Evolutionary conservation across 192 early-diverging fungal genomes (phyloP), one percentile per base, ranked within the genome.

Genomic region (Irineochytrium annulatum): DNA sequence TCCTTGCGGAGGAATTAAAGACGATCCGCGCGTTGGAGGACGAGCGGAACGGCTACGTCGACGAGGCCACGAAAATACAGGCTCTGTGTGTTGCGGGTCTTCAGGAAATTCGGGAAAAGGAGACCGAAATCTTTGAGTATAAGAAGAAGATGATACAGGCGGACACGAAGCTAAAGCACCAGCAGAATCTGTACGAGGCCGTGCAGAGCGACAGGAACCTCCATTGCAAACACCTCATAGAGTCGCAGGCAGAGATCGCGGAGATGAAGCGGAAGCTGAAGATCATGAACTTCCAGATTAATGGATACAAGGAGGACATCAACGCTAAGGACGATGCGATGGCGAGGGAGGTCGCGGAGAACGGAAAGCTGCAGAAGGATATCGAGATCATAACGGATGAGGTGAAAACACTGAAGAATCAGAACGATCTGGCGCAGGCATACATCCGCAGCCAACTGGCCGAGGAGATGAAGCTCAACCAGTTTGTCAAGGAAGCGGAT

Each of bases 281-380:
- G 55, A 74, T 85, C 60, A 84, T 85, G 81, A 85, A 85, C 61
- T 85, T 74, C 53, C 82, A 81, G 56, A 85, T 85, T 62, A 81
- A 77, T 59, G 83, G 83, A 1, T 81, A 67, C 69, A 83, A 84
- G 46, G 82, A 85, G 60, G 81, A 83, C 56, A 76, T 82, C 32
- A 73, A 73, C 34, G 27, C 75, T 33, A 85, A 85, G 52, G 72
- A 84, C 5, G 79, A 73, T 14, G 55, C 66, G 4, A 54, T 85
- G 39, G 67, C 67, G 16, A 62, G 60, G 22, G 83, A 85, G 57
- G 68, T 55, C 1, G 62, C 65, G 20, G 79, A 84, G 31, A 61
- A 76, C 43, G 67, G 52, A 6, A 75, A 75, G 55, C 72, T 85
- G 19, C 30, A 53, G 13, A 77, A 79, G 51, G 83, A 85, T 59